Percentiles rank a stretch among this genome's conserved stretches.
phyloP scores from a whole-genome alignment of 139 green algal species.

The Picochlorum sp. region DNA sequence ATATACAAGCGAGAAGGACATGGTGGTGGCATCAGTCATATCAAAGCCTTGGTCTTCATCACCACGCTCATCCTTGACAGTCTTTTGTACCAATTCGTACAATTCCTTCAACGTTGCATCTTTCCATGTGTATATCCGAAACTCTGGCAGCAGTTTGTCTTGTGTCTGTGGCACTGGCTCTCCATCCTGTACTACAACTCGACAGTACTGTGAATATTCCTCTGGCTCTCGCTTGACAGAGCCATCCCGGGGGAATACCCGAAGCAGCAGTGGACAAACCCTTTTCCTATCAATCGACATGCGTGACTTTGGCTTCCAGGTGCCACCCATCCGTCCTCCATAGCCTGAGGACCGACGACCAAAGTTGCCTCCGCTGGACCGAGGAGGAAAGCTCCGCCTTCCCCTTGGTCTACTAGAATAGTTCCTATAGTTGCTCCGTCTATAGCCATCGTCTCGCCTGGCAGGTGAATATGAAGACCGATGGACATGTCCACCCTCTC shows the following conservation, averaged over 20 bases:
- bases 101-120: constrained; percentile 85
- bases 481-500: no score
- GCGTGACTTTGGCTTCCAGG: no score
- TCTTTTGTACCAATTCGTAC: constrained; percentile 81
- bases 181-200: no score
- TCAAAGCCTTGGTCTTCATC: constrained; percentile 19
- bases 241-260: constrained; percentile 62
- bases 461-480: no score
- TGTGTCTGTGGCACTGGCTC: neutral
- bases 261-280: constrained; percentile 72
- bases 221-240: neutral
- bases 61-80: constrained; percentile 80
- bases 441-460: no score
- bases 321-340: no score
- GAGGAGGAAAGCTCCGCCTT: no score
- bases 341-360: no score
- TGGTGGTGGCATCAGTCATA: constrained; percentile 39
- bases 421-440: no score
- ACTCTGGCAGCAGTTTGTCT: constrained; percentile 22
- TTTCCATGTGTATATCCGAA: constrained; percentile 86
- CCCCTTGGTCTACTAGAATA: no score
- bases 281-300: constrained; percentile 22
- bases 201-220: constrained; percentile 10
- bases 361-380: no score
- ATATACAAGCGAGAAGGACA: constrained; percentile 39